phyloP scores from a whole-genome alignment of 306 rosid species.

The Cajanus cajan region DNA sequence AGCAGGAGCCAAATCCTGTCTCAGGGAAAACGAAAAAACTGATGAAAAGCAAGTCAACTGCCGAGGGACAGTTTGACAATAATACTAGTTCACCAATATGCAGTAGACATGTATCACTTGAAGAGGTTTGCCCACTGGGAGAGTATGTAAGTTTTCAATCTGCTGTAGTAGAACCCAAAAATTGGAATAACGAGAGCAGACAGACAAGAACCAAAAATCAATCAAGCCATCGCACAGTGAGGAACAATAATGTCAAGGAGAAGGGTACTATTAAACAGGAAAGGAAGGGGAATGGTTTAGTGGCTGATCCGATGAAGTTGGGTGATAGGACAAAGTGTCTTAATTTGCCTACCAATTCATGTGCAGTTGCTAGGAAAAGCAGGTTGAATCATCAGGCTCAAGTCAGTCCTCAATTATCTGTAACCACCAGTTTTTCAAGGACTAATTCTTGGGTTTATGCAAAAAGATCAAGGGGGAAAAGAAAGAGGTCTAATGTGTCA shows the following conservation, averaged over 20 bases:
- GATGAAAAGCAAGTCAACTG: slow-evolving; percentile 31
- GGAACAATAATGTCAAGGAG: slow-evolving; percentile 15
- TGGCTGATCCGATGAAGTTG: slow-evolving; percentile 32
- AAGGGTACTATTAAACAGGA: slow-evolving; percentile 31
- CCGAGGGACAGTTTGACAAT: slow-evolving; percentile 28
- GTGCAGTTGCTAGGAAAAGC: slow-evolving; percentile 22
- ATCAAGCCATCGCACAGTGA: slow-evolving; percentile 31
- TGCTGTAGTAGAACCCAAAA: slow-evolving; percentile 21
- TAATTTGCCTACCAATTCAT: slow-evolving; percentile 13
- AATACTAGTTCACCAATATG: slow-evolving; percentile 13
- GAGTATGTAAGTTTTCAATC: slow-evolving; percentile 17
- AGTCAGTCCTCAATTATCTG: slow-evolving; percentile 31
- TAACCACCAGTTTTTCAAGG: slow-evolving; percentile 30
- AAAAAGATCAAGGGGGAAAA: slow-evolving; percentile 61
- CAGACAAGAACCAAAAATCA: slow-evolving; percentile 31
- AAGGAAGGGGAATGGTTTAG: slow-evolving; percentile 44
- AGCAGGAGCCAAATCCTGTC: slow-evolving; percentile 35
- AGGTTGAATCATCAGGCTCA: slow-evolving; percentile 36
- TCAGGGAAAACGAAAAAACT: slow-evolving; percentile 24
- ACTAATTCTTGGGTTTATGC: slow-evolving; percentile 48
- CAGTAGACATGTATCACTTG: slow-evolving; percentile 10
- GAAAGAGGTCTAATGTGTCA: slow-evolving; percentile 44
- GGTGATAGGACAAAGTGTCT: slow-evolving; percentile 23
- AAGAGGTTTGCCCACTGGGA: slow-evolving; percentile 30
- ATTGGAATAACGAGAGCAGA: slow-evolving; percentile 7